A percentile compares a stretch with the other conserved stretches of the same genome.
These are phyloP conservation scores for Suillus clintonianus DNA, from an alignment of 768 basidiomycete genomes.

Conservation along the genomic window DNA sequence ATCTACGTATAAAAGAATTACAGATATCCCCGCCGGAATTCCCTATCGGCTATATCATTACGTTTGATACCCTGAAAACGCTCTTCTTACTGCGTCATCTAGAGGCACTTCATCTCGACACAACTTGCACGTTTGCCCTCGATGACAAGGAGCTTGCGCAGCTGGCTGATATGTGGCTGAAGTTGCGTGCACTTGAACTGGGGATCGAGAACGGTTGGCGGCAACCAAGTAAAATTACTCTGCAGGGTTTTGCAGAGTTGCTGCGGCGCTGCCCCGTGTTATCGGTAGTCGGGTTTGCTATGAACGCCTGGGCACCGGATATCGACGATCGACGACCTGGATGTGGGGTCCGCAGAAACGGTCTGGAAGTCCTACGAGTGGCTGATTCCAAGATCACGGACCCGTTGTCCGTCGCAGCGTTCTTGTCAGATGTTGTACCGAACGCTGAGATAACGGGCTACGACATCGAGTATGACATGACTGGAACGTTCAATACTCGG, in stretches of 20 bases:
- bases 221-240: slow-evolving; percentile 26
- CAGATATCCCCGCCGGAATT: background rate
- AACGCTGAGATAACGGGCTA: slow-evolving; percentile 4
- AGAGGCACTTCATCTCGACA: slow-evolving; percentile 2
- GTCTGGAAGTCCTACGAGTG: background rate
- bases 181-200: slow-evolving; percentile 1
- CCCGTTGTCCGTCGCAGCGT: background rate
- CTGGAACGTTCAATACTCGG: background rate
- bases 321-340: background rate
- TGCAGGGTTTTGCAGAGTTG: slow-evolving; percentile 24
- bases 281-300: background rate
- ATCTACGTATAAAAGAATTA: background rate
- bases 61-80: background rate
- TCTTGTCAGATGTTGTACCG: background rate
- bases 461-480: background rate
- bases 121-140: slow-evolving; percentile 5
- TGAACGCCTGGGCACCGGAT: background rate
- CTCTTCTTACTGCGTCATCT: background rate
- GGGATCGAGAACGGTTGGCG: slow-evolving; percentile 23
- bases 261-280: slow-evolving; percentile 20
- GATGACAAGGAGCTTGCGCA: background rate
- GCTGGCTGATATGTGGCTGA: background rate
- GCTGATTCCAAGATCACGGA: background rate
- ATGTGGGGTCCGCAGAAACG: background rate
- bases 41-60: background rate